These are phyloP conservation scores for Wickerhamiella dianesei DNA, from an alignment of 805 yeast genomes.

Conservation along the genomic window DNA sequence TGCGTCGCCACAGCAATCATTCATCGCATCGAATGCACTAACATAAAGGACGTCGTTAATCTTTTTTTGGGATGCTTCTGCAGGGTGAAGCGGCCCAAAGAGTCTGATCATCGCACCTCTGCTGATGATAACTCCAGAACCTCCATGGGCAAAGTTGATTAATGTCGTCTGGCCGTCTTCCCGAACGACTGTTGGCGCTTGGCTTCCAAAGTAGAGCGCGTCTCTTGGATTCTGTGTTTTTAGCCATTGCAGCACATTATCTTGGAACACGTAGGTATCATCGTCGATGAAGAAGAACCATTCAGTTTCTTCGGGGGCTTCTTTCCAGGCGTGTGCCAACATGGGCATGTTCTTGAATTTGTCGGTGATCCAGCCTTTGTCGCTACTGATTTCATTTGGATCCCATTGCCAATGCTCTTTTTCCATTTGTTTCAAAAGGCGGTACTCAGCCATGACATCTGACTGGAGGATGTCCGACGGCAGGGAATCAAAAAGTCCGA, in stretches of 20 bases:
- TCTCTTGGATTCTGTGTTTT: slow-evolving; percentile 19
- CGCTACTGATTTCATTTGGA: slow-evolving; percentile 1
- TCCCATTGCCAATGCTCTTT: slow-evolving; percentile 18
- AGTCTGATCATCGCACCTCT: slow-evolving; percentile 22
- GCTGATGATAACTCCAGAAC: slow-evolving; percentile 26
- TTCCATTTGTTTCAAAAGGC: slow-evolving; percentile 18
- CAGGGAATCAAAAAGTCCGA: slow-evolving; percentile 22
- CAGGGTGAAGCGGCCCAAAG: slow-evolving; percentile 13
- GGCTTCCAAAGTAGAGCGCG: slow-evolving; percentile 22
- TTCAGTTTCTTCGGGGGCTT: slow-evolving; percentile 17
- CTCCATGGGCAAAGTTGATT: slow-evolving; percentile 28
- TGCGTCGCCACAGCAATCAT: slow-evolving; percentile 27
- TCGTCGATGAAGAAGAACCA: slow-evolving; percentile 29
- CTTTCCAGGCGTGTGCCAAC: slow-evolving; percentile 24
- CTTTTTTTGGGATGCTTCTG: slow-evolving; percentile 1
- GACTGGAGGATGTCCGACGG: slow-evolving; percentile 14
- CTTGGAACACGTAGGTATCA: slow-evolving; percentile 23
- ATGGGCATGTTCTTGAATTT: slow-evolving; percentile 28
- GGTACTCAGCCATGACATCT: slow-evolving; percentile 15
- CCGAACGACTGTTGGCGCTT: slow-evolving; percentile 1
- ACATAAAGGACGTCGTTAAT: slow-evolving; percentile 7
- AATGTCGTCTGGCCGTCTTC: slow-evolving; percentile 9
- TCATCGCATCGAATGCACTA: slow-evolving; percentile 16
- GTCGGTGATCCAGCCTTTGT: slow-evolving; percentile 26
- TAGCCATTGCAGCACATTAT: slow-evolving; percentile 20